A percentile compares a stretch with the other conserved stretches of the same genome.
phyloP scores from a whole-genome alignment of 208 protist genomes.

The Trypanosoma platydactyli region DNA sequence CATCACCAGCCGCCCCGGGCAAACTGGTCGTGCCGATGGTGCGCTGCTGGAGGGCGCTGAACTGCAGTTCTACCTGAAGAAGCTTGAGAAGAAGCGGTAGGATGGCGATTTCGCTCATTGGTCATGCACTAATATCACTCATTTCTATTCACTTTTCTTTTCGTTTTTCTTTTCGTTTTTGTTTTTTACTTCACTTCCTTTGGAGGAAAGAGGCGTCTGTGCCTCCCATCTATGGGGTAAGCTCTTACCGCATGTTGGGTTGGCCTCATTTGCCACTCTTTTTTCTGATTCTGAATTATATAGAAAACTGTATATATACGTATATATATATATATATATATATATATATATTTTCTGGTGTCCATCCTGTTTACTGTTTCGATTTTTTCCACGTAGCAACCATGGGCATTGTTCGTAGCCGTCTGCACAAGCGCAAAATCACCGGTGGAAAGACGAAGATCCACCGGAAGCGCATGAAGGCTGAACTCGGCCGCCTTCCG shows the following conservation, averaged over 20 bases:
- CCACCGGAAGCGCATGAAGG: conserved; percentile 96
- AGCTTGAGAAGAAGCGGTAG: conserved; percentile 96
- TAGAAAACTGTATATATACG: too few species aligned
- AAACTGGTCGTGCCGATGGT: conserved; percentile 97
- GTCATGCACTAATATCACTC: not conserved
- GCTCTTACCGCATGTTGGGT: too few species aligned
- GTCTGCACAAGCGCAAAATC: conserved; percentile 97
- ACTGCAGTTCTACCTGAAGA: conserved; percentile 99
- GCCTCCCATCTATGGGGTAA: too few species aligned
- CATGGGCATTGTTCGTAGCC: conserved; percentile 98
- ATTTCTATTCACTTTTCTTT: conserved; percentile 17
- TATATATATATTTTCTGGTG: conserved; percentile 5
- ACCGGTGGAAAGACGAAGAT: conserved; percentile 96
- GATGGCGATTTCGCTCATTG: not conserved
- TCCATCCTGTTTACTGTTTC: not conserved
- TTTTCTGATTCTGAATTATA: conserved; percentile 2
- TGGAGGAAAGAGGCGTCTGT: too few species aligned
- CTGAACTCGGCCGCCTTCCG: conserved; percentile 96
- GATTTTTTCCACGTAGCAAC: conserved; percentile 19
- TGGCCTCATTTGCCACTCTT: too few species aligned
- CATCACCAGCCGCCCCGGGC: conserved; percentile 98
- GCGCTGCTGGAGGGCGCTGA: conserved; percentile 99
- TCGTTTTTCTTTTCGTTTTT: conserved; percentile 11
- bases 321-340: too few species aligned
- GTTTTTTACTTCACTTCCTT: not conserved